Percentiles rank a stretch among this genome's conserved stretches.
Conservation (phyloP, 139 green algal genomes). For the Pseudopediastrum boryanum region DNA sequence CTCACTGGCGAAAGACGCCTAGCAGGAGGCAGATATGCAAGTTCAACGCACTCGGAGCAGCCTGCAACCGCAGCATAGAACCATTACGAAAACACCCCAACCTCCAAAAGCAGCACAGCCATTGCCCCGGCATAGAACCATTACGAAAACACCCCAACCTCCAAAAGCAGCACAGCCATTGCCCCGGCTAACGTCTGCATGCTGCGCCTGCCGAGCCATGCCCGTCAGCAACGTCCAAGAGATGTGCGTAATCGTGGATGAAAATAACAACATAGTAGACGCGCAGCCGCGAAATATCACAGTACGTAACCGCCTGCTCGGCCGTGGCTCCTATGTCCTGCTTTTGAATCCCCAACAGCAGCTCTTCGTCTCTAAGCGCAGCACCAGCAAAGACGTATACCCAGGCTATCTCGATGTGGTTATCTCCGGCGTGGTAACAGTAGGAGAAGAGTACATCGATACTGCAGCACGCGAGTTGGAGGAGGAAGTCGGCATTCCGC, state of each 20-base stretch:
- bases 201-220: too few species aligned
- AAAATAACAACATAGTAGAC: slow-evolving; percentile 7
- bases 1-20: too few species aligned
- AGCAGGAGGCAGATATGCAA: too few species aligned
- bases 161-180: too few species aligned
- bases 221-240: too few species aligned
- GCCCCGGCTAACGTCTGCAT: too few species aligned
- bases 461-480: slow-evolving; percentile 41
- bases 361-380: slow-evolving; percentile 38
- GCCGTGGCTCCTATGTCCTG: slow-evolving; percentile 41
- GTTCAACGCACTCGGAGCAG: too few species aligned
- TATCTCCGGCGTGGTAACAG: slow-evolving; percentile 40
- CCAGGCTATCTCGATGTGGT: slow-evolving; percentile 40
- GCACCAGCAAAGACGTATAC: slow-evolving; percentile 34
- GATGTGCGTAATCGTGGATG: slow-evolving; percentile 39
- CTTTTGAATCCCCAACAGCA: slow-evolving; percentile 27
- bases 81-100: too few species aligned
- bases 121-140: too few species aligned
- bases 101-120: too few species aligned
- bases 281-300: slow-evolving; percentile 15
- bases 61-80: too few species aligned
- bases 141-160: too few species aligned
- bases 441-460: slow-evolving; percentile 48
- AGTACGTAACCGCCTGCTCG: slow-evolving; percentile 37
- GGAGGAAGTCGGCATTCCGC: slow-evolving; percentile 39